These are phyloP conservation scores for Tubosaeta sp. DNA, from an alignment of 768 basidiomycete species.

Conservation along the genomic window DNA sequence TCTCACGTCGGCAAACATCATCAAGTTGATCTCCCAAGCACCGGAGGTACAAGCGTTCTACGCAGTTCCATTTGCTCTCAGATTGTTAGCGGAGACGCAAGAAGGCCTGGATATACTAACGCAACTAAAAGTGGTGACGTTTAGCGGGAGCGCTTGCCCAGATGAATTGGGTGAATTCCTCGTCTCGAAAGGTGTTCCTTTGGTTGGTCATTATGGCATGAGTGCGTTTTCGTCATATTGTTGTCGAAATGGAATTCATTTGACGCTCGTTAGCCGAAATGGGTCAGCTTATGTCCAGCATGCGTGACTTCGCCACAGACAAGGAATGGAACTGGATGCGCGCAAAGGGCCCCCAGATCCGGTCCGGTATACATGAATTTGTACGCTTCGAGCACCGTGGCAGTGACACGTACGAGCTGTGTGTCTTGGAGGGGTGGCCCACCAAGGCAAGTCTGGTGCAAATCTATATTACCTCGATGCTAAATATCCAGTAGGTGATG, in stretches of 20 bases:
- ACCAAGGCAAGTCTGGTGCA: conserved; percentile 36
- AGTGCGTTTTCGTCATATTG: conserved; percentile 25
- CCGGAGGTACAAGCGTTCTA: conserved; percentile 31
- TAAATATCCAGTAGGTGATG: conserved; percentile 17
- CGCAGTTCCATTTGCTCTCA: conserved; percentile 37
- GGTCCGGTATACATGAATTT: conserved; percentile 27
- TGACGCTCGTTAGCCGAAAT: conserved; percentile 21
- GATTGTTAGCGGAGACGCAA: conserved; percentile 45
- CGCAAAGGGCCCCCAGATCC: conserved; percentile 21
- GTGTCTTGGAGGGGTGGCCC: conserved; percentile 49
- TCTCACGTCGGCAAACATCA: conserved; percentile 43
- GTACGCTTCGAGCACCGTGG: conserved; percentile 42
- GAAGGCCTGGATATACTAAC: conserved; percentile 41
- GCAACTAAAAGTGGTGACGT: conserved; percentile 45
- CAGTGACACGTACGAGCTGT: conserved; percentile 41
- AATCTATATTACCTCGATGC: not conserved
- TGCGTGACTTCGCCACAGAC: conserved; percentile 44
- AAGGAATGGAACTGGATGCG: conserved; percentile 56
- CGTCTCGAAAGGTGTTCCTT: conserved; percentile 43
- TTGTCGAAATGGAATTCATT: not conserved
- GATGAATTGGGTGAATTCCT: conserved; percentile 51
- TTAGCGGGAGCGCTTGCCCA: conserved; percentile 50
- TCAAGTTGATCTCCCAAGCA: conserved; percentile 34
- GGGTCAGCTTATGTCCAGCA: conserved; percentile 43
- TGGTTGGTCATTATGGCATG: conserved; percentile 48